Evolutionary conservation across 805 yeast genomes (phyloP).

Genomic region (Blastobotrys muscicola): DNA sequence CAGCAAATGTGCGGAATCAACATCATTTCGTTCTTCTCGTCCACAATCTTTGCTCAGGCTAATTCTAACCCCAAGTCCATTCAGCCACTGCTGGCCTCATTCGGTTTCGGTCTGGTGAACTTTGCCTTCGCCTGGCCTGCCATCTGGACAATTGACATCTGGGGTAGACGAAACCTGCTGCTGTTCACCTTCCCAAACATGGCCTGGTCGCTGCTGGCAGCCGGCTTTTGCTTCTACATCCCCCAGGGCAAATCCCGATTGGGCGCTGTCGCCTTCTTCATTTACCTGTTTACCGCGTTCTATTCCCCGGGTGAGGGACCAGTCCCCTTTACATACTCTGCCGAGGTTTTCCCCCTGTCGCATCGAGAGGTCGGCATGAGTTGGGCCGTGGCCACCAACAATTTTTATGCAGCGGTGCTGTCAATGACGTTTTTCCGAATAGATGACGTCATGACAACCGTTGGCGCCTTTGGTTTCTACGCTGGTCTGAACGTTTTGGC

Average conservation of each 20-base stretch:
- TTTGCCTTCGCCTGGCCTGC: slow-evolving; percentile 77
- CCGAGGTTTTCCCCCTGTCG: slow-evolving; percentile 72
- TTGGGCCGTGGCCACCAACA: slow-evolving; percentile 41
- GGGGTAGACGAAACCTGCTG: slow-evolving; percentile 56
- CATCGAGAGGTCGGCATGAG: slow-evolving; percentile 74
- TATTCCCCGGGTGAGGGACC: slow-evolving; percentile 84
- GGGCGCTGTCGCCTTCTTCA: slow-evolving; percentile 61
- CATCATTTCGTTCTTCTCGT: slow-evolving; percentile 77
- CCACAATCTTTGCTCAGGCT: slow-evolving; percentile 60
- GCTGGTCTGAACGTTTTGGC: slow-evolving; percentile 78
- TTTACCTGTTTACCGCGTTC: slow-evolving; percentile 60
- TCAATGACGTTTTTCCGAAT: slow-evolving; percentile 74
- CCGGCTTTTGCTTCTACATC: slow-evolving; percentile 58
- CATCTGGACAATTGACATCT: slow-evolving; percentile 62
- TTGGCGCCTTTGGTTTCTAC: slow-evolving; percentile 82
- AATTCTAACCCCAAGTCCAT: slow-evolving; percentile 34
- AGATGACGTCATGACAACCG: slow-evolving; percentile 54
- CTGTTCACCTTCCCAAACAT: slow-evolving; percentile 50
- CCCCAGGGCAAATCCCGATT: slow-evolving; percentile 40
- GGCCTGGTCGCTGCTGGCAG: slow-evolving; percentile 40
- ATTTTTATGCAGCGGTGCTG: slow-evolving; percentile 39
- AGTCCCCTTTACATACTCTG: slow-evolving; percentile 71
- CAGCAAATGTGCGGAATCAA: slow-evolving; percentile 88
- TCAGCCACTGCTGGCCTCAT: slow-evolving; percentile 61
- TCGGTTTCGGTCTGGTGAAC: slow-evolving; percentile 77